Evolutionary conservation across 2,329 filamentous ascomycete genomes (phyloP), one percentile per base, ranked within the genome.

Genomic region (Hirsutella rhossiliensis): DNA sequence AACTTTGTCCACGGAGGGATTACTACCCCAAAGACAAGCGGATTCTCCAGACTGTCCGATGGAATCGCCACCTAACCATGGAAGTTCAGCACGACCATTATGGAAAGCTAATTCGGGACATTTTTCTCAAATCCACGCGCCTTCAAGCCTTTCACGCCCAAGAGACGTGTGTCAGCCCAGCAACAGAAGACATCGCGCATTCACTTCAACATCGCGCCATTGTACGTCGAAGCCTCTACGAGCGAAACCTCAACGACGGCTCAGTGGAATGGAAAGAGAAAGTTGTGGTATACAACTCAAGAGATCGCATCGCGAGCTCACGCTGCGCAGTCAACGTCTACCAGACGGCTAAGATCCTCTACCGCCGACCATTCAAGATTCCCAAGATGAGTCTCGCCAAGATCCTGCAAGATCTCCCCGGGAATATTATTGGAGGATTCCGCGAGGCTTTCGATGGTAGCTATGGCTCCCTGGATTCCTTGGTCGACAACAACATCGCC

Each of bases 401-500:
- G 8, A n/a, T 44, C 2, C 3, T 44, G 15, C 17, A 29, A n/a
- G 12, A 12, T 3, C 20, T 44, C 18, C 4, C 28, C 13, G 38
- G 38, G 2, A 28, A 44, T n/a, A 4, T 40, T 1, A 34, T 44
- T 17, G 42, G 42, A 2, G 42, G 42, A 2, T 44, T 44, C 17
- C 15, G 13, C 12, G n/a, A 13, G 19, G 19, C 42, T n/a, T 17
- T 17, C 1, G 1, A 38, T 11, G 11, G 12, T 4, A 12, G 17
- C 3, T 9, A 8, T 3, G 3, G n/a, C 43, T 41, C 46, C 2
- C 43, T 50, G 7, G 28, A 43, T 11, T 36, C 23, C 5, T 40
- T 48, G 36, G 42, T 50, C 9, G 42, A 45, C 7, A 34, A 32
- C 12, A 19, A 40, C 0, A 43, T 50, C 15, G 30, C 27, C 11